Base-by-base conservation (phyloP, 225 moss, liverwort and hornwort species). In the Straminergon stramineum region DNA sequence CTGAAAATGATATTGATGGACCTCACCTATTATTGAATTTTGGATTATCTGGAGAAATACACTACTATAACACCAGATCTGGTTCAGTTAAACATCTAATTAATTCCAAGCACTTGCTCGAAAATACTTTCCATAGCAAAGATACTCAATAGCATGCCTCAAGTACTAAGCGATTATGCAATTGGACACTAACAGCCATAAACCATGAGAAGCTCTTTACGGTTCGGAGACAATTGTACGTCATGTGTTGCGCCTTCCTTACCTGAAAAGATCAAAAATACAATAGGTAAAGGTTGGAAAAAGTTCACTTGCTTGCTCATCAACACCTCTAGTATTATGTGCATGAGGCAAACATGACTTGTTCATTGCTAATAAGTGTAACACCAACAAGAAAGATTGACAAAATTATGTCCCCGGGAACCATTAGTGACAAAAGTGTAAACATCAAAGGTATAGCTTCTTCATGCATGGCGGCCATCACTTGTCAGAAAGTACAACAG, bases 121-220 rank as follows among this genome's bases (percentile, higher is more conserved):
- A 62, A 60, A 85, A 78, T 24, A 73, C 35, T 63, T 22, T 79
- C 27, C 22, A 45, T 65, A 83, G 53, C 45, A 92, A 69, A 64
- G 15, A 52, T 52, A 83, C 58, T 73, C 67, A 81, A 66, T 55
- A 86, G 39, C 52, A 56, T 39, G 74, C 37, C 28, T 55, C 34
- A 16, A 71, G 69, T 68, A 61, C 52, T 68, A 64, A 30, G 4
- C 73, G 31, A 37, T 48, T 8, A 48, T 82, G 71, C 51, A 89
- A 85, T 90, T 91, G 97, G 97, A 99, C 97, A 99, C n/a, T n/a
- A n/a, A n/a, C 99, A 99, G 69, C 99, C 97, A 86, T 99, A 96
- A 70, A 97, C 94, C 75, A 97, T 96, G 74, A 99, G 90, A 91
- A 99, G 97, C 37, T 97, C 97, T 79, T 92, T 93, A 85, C 99